A percentile compares a stretch with the other conserved stretches of the same genome.
Conservation (phyloP, 768 basidiomycete genomes). For the Lactarius tabidus region DNA sequence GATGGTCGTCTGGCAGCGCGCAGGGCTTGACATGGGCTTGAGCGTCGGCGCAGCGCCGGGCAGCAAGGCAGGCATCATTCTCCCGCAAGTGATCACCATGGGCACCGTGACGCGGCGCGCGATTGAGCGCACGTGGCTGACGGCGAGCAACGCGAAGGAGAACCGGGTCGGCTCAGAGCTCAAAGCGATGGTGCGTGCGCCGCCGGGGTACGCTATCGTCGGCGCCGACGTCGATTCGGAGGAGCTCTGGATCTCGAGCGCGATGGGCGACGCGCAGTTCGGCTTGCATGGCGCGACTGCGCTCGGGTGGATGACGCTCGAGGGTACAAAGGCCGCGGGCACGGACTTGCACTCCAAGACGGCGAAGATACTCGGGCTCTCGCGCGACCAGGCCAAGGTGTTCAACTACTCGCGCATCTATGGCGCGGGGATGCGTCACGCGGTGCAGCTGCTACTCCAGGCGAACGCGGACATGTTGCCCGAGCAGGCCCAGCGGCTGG, state of each 20-base stretch:
- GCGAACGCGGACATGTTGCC: conserved; percentile 74
- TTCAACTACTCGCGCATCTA: conserved; percentile 99
- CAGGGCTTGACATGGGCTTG: conserved; percentile 51
- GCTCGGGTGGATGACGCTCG: conserved; percentile 99
- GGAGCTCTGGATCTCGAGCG: conserved; percentile 97
- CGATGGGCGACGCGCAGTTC: conserved; percentile 98
- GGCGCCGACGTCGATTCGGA: conserved; percentile 99
- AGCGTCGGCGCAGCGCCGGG: conserved; percentile 23
- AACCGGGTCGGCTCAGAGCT: conserved; percentile 98
- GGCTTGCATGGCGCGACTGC: conserved; percentile 95
- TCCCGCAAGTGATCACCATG: conserved; percentile 97
- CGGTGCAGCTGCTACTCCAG: conserved; percentile 81
- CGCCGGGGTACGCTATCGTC: conserved; percentile 88
- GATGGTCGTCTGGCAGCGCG: conserved; percentile 82
- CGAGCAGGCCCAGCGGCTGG: conserved; percentile 74
- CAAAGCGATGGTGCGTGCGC: conserved; percentile 96
- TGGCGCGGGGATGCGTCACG: conserved; percentile 96
- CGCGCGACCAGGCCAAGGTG: conserved; percentile 92
- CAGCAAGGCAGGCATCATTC: conserved; percentile 81
- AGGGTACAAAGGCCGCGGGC: conserved; percentile 90
- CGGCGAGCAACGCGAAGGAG: conserved; percentile 96
- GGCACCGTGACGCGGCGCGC: conserved; percentile 97
- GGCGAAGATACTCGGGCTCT: conserved; percentile 86
- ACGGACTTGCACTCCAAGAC: conserved; percentile 98
- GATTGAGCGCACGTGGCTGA: conserved; percentile 97